Evolutionary conservation across 192 early-diverging fungal genomes (phyloP), one percentile per base, ranked within the genome.

Genomic region (Podila horticola): DNA sequence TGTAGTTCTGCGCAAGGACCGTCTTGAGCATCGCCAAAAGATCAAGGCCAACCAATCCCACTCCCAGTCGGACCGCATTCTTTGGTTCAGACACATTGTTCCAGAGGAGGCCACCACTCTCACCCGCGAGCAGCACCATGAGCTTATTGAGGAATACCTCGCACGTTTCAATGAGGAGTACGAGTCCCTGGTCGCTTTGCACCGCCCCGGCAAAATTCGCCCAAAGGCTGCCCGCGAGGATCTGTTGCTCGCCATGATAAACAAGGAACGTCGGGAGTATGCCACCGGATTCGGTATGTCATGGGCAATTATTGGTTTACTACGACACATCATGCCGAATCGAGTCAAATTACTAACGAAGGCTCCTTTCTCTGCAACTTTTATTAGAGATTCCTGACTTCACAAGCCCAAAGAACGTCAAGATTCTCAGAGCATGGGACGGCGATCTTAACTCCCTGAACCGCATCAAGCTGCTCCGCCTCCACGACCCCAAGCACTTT

Each of bases 31-130:
- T 33, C 82, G 74, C 68, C 68, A 67, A 58, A 85, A 76, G 62
- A 38, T 62, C 67, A 69, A 62, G 57, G 60, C 60, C 68, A 66
- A 67, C 58, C 69, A 71, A 48, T 74, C 69, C 13, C 55, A 63
- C 38, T 58, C 58, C 33, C 51, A 69, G 82, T 83, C 82, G n/a
- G 84, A 88, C 5, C 82, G 87, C 34, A 74, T 84, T 62, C 49
- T 88, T 17, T 90, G 87, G 89, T 90, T 90, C 64, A 82, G 82
- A 34, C 85, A 85, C 74, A 81, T 83, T 15, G 73, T 90, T 13
- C 86, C 86, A 48, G 89, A 90, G 29, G 74, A 83, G 13, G 65
- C 62, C 49, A 24, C 26, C 33, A 62, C 55, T 1, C 51, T 72
- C 45, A 83, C 65, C 20, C 63, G 74, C 3, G 63, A 67, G 45